phyloP scores from a whole-genome alignment of 306 rosid genomes.

The Inga oerstediana region DNA sequence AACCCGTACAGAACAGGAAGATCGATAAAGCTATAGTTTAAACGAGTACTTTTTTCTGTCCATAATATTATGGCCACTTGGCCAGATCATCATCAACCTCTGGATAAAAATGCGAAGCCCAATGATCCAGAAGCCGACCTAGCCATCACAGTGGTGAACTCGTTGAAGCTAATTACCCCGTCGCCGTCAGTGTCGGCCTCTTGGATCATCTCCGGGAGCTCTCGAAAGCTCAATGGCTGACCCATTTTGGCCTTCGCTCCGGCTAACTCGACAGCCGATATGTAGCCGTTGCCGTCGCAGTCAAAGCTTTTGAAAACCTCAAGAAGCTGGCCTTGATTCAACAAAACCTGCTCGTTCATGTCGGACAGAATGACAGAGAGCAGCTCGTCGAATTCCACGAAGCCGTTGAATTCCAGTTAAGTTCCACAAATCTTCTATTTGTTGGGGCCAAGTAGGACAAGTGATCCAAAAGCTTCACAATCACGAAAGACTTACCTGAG shows the following conservation, averaged over 20 bases:
- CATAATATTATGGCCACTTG: no score
- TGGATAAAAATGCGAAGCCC: slow-evolving; percentile 46
- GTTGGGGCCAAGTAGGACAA: not conserved
- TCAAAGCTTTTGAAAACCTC: slow-evolving; percentile 57
- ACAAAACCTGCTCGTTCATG: slow-evolving; percentile 45
- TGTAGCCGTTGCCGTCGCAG: slow-evolving; percentile 53
- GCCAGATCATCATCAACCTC: not conserved
- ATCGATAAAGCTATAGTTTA: not conserved
- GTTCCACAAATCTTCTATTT: no score
- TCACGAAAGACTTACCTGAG: slow-evolving; percentile 6
- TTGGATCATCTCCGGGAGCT: slow-evolving; percentile 55
- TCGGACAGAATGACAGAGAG: slow-evolving; percentile 47
- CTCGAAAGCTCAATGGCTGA: slow-evolving; percentile 53
- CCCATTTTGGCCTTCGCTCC: slow-evolving; percentile 64
- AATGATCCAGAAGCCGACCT: slow-evolving; percentile 47
- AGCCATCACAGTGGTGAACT: slow-evolving; percentile 53
- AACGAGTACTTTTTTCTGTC: no score
- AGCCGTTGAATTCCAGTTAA: slow-evolving; percentile 35
- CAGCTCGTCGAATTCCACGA: slow-evolving; percentile 58
- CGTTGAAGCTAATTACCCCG: slow-evolving; percentile 61
- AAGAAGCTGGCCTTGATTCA: slow-evolving; percentile 47
- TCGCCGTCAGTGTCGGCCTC: slow-evolving; percentile 63
- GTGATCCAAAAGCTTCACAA: not conserved
- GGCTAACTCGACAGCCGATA: slow-evolving; percentile 52
- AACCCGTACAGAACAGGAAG: not conserved